Evolutionary conservation across 345 rosid genomes (phyloP), one percentile per base, ranked within the genome.

Genomic region (Mallotus nudiflorus): DNA sequence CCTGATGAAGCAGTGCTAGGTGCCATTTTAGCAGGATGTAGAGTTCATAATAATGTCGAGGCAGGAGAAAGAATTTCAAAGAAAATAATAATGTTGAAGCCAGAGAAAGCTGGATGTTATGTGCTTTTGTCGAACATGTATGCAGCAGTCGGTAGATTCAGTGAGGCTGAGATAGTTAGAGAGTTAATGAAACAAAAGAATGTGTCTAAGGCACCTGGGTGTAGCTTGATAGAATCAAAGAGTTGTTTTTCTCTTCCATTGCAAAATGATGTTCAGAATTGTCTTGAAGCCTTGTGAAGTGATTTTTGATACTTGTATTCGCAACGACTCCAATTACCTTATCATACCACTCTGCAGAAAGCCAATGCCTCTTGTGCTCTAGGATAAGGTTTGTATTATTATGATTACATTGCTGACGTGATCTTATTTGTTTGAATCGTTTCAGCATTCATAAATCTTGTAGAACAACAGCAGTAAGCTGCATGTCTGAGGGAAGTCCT

Each of bases 1-100:
- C 82, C 94, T 54, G 94, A 89, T 73, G 89, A 75, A 53, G 85
- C 88, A 51, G 86, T 85, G 4, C 57, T 89, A 28, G 85, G 83
- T 63, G 89, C 87, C 1, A 51, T 89, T 28, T 71, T 89, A 60
- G 80, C 76, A 49, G 88, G 86, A 3, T 87, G 91, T 49, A 80
- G 82, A 60, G 82, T 85, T 62, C 82, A 87, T 75, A 84, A 84
- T 9, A 84, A 89, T 69, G 75, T 85, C 20, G 80, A 82, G 76
- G 82, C 85, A 6, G 91, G 89, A 57, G 91, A 79, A 75, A 73
- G 91, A 72, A 79, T 85, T 31, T 89, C 94, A 6, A 87, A 49
- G 82, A 82, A 80, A 67, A 73, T 89, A 49, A 81, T 81, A 20
- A 56, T 62, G 55, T 76, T 87, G 63, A 83, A 79, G 42, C 85